Conservation (phyloP, 345 rosid species). For the Lepidium sativum region DNA sequence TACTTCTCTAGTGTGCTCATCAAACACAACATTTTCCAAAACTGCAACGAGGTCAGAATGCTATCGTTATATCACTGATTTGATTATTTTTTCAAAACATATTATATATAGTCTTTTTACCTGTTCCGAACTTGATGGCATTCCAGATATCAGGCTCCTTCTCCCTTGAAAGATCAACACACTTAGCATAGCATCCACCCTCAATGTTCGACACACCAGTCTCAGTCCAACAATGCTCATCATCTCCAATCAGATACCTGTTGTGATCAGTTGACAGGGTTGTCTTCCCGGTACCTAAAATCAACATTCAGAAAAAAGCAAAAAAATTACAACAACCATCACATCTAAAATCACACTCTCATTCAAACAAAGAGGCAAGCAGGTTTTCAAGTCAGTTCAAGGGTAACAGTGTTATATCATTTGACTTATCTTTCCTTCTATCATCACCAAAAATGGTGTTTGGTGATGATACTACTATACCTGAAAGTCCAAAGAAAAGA, state of each 20-base stretch:
- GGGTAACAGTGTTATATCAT: neutral
- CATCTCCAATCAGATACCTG: slow-evolving; percentile 88
- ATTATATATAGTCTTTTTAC: slow-evolving; percentile 20
- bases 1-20: slow-evolving; percentile 83
- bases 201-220: slow-evolving; percentile 95
- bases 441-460: neutral
- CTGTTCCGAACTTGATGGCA: slow-evolving; percentile 93
- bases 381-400: slow-evolving; percentile 8
- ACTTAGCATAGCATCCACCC: slow-evolving; percentile 98
- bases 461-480: slow-evolving; percentile 5
- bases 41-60: slow-evolving; percentile 33
- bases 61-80: neutral
- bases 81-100: neutral
- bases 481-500: slow-evolving; percentile 99
- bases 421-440: neutral
- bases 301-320: neutral
- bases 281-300: slow-evolving; percentile 85
- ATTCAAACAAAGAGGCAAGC: slow-evolving; percentile 4
- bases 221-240: slow-evolving; percentile 93
- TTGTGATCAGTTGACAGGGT: slow-evolving; percentile 94
- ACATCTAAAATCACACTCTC: neutral
- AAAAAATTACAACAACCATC: neutral
- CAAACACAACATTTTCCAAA: slow-evolving; percentile 91
- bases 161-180: slow-evolving; percentile 85
- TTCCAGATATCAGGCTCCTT: slow-evolving; percentile 97